phyloP scores from a whole-genome alignment of 2,329 filamentous ascomycete species.

The Alternaria postmessia region DNA sequence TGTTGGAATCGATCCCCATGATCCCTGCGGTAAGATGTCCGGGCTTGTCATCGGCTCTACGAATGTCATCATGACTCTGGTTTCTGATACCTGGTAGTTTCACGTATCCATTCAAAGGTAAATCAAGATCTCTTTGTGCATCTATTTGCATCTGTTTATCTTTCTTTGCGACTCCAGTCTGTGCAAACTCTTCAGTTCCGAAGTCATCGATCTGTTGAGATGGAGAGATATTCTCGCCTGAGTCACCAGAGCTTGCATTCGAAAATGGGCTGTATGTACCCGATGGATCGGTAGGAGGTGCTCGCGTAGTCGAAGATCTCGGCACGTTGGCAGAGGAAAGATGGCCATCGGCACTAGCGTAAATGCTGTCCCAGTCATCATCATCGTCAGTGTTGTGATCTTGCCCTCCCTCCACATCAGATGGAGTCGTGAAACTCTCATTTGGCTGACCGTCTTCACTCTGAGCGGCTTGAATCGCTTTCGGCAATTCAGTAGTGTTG shows the following conservation, averaged over 20 bases:
- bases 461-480: not conserved
- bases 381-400: not conserved
- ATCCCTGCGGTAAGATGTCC: not conserved
- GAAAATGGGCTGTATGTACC: not conserved
- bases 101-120: not conserved
- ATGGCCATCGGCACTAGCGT: not conserved
- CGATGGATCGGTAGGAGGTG: not conserved
- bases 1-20: no score
- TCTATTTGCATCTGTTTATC: not conserved
- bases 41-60: not conserved
- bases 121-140: not conserved
- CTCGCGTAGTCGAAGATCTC: not conserved
- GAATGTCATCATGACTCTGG: not conserved
- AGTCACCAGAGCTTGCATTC: not conserved
- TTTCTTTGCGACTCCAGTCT: not conserved
- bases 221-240: not conserved
- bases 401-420: not conserved
- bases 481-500: not conserved
- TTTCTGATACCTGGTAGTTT: not conserved
- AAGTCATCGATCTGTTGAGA: not conserved
- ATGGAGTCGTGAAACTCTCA: not conserved
- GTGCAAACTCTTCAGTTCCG: not conserved
- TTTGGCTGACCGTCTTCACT: not conserved
- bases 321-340: not conserved
- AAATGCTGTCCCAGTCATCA: not conserved